Evolutionary conservation across 1,284 basidiomycete genomes (phyloP).

Genomic region (Moesziomyces globuligerus): DNA sequence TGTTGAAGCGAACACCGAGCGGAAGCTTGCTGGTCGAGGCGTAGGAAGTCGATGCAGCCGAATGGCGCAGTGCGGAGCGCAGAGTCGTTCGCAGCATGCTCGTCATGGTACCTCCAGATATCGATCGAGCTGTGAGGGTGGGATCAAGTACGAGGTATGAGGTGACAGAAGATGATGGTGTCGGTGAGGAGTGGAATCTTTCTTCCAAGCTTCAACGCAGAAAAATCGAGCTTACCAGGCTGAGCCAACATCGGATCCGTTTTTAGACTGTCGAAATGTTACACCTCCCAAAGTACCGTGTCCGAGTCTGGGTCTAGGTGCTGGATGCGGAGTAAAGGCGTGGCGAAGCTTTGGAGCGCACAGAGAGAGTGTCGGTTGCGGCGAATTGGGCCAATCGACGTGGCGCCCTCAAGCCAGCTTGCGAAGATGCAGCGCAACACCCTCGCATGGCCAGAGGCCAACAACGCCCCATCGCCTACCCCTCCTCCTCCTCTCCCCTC

Average conservation of each 20-base stretch:
- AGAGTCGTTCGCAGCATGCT: slow-evolving; percentile 11
- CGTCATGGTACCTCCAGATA: no score
- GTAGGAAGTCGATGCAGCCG: slow-evolving; percentile 1
- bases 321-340: background rate
- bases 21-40: slow-evolving; percentile 27
- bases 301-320: background rate
- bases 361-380: no score
- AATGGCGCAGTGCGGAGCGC: background rate
- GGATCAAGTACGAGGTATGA: background rate
- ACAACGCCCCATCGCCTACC: no score
- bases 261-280: no score
- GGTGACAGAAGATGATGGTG: background rate
- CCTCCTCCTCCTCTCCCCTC: background rate
- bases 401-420: background rate
- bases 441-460: no score
- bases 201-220: no score
- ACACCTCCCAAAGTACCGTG: no score
- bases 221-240: no score
- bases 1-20: slow-evolving; percentile 11
- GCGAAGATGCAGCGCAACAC: background rate
- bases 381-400: background rate
- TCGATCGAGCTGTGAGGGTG: background rate
- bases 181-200: no score
- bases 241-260: no score
- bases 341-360: no score